phyloP scores from a whole-genome alignment of 2,329 filamentous ascomycete species.

The Acrodontium crateriforme region DNA sequence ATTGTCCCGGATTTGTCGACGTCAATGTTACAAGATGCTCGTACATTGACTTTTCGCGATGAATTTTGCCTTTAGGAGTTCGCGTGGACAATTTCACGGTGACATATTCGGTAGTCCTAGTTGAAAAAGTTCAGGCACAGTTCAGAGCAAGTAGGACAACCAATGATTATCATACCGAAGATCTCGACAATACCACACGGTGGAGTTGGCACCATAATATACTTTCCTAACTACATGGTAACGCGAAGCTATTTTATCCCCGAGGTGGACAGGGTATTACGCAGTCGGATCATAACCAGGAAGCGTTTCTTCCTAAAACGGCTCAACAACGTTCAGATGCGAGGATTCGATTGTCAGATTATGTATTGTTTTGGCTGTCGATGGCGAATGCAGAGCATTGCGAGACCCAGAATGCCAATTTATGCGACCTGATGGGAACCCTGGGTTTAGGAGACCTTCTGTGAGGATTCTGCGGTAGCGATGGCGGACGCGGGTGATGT shows the following conservation, averaged over 20 bases:
- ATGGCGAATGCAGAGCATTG: no score
- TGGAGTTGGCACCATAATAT: conserved; percentile 27
- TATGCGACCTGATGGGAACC: no score
- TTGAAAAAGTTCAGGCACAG: not conserved
- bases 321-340: no score
- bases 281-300: conserved; percentile 10
- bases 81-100: conserved; percentile 4
- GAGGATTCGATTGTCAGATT: no score
- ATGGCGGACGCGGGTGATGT: no score
- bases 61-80: conserved; percentile 1
- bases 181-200: conserved; percentile 28
- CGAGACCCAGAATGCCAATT: no score
- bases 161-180: conserved; percentile 8
- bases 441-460: no score
- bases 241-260: conserved; percentile 16
- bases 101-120: conserved; percentile 1
- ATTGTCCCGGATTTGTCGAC: conserved; percentile 3
- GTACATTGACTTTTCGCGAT: conserved; percentile 4
- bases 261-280: conserved; percentile 24
- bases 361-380: no score
- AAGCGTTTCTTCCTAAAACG: conserved; percentile 11
- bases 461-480: no score
- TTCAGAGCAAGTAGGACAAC: not conserved
- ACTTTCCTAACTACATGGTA: conserved; percentile 29
- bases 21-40: conserved; percentile 3